Base-by-base conservation (phyloP, 1,284 basidiomycete species). In the Cryptococcus sp. region DNA sequence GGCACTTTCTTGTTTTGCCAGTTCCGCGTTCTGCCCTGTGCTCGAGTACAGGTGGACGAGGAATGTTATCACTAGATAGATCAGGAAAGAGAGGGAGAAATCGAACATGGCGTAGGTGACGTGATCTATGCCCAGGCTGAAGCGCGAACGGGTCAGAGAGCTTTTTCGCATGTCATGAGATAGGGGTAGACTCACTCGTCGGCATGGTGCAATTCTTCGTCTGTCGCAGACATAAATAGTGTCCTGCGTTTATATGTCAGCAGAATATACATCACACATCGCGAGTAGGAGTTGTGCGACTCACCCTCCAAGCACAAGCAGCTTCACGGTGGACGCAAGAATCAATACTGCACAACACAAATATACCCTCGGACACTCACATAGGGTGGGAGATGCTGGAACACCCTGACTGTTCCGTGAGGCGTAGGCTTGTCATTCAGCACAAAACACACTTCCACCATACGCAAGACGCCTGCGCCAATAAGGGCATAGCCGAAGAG, bases 151-250 rank as follows among this genome's bases (percentile, higher is more conserved):
- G 16, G 25, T 58, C 50, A 46, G 47, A 41, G 19, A 52, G 22
- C 19, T 54, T 57, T 3, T 59, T 58, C 6, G 56, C 20, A 11
- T 38, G 19, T 23, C 20, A 52, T 58, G 2, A 47, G 38, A 38
- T 42, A 25, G 20, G 52, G 27, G 48, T 2, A 43, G 13, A 63
- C 67, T 47, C 49, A 65, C 47, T 68, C 64, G 54, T 89, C 82
- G 15, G 88, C 85, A 62, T 83, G 88, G 38, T 82, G 70, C 43
- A 94, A 80, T 73, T 94, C 90, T 78, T 96, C 92, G 73, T 95
- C 91, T 0, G 93, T 95, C 0, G 88, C 91, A 15, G 89, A 89
- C 84, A 94, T 91, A 82, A 95, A 95, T 13, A 92, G 79, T 38
- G 69, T 75, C 22, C 68, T 67, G 49, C 19, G 19, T 48, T 20